Conservation (phyloP, 23 red algal genomes). For the Cyanidioschyzon merolae region DNA sequence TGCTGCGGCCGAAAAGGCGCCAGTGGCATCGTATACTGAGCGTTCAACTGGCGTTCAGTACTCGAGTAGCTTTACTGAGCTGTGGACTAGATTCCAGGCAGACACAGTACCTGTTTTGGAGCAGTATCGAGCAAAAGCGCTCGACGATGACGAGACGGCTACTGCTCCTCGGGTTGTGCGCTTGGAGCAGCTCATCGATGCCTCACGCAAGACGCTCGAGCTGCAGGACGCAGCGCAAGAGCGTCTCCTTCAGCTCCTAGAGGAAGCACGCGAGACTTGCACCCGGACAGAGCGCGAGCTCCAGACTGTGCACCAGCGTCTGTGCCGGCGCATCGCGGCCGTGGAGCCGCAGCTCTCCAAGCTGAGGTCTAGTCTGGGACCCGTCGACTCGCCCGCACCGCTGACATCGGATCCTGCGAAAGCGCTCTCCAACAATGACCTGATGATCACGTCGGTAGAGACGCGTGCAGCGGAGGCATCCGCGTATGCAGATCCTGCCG, state of each 20-base stretch:
- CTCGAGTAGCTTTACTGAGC: no score
- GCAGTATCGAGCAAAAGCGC: neutral
- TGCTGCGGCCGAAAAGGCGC: neutral
- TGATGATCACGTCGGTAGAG: neutral
- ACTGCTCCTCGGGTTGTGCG: neutral
- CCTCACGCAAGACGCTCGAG: neutral
- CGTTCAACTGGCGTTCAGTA: no score
- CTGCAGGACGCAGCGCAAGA: neutral
- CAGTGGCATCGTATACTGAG: no score
- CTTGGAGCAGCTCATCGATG: neutral
- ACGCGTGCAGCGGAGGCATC: neutral
- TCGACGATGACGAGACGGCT: neutral
- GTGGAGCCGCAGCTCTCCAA: neutral
- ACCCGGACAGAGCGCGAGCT: neutral
- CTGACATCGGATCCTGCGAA: neutral
- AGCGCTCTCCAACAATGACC: neutral
- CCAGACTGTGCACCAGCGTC: neutral
- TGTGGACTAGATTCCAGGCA: neutral
- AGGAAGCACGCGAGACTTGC: neutral
- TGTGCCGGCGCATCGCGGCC: neutral
- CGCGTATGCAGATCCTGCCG: neutral
- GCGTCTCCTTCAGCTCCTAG: neutral
- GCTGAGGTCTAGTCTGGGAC: neutral
- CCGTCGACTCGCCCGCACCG: neutral
- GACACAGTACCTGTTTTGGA: neutral